These are phyloP conservation scores for Fraxinus platypoda DNA, from an alignment of 305 asterid species.

Conservation along the genomic window DNA sequence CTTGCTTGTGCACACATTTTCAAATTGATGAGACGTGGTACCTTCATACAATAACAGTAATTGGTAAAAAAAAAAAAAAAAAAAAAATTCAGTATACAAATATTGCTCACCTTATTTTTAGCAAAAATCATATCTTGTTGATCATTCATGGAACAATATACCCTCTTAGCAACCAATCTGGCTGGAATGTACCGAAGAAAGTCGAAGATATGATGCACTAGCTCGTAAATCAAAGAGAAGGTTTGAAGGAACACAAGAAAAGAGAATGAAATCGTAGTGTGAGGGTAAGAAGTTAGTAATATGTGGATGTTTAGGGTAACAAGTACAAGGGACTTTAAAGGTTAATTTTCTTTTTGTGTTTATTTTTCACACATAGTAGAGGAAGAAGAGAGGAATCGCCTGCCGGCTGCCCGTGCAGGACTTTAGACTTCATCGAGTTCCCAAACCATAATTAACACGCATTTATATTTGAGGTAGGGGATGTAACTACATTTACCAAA, in stretches of 20 bases:
- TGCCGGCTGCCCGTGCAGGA: neutral
- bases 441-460: neutral
- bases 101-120: neutral
- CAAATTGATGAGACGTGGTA: neutral
- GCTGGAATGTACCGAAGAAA: neutral
- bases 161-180: neutral
- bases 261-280: neutral
- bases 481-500: neutral
- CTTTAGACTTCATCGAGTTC: neutral
- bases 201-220: neutral
- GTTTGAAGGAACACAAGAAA: neutral
- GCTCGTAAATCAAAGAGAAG: neutral
- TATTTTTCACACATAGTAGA: neutral
- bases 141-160: neutral
- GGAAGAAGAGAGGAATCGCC: neutral
- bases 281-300: neutral
- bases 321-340: neutral
- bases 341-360: neutral
- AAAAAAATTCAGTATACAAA: neutral
- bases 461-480: neutral
- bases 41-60: neutral
- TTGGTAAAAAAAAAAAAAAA: too few species aligned
- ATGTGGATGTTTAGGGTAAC: neutral
- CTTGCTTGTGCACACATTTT: neutral
- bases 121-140: neutral